Base-by-base conservation (phyloP, 805 yeast genomes). In the Teunomyces lycoperdinae region DNA sequence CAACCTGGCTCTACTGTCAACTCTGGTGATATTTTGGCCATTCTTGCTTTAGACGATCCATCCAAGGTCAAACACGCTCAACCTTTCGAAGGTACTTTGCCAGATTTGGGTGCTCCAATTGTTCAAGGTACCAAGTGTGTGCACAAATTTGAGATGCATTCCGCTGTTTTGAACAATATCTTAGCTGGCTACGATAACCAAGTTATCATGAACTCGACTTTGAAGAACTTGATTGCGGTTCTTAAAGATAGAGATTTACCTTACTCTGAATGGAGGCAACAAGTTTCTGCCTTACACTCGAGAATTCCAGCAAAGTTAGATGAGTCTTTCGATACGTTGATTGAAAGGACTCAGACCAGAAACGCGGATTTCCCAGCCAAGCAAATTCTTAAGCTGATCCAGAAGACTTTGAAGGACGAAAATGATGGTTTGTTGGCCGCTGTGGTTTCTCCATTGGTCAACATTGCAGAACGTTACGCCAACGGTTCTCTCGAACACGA, bases 1-100 rank as follows among this genome's bases (percentile, higher is more conserved):
- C 99, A 94, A 74, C 98, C 99, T 8, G 99, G 99, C 45, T 86
- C 98, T n/a, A 89, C 96, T 26, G 86, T 94, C 50, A 81, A 82
- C 58, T 97, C 97, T 43, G 99, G 99, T 73, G 99, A 94, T 63
- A 92, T 95, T 51, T 80, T 94, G 64, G 99, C 97, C 20, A 92
- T 94, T 51, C 77, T 94, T 57, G 85, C 97, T 13, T 76, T 94
- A 48, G 99, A 95, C 63, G 99, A 94, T 66, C 98, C 98, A 50
- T 84, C 96, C 4, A 90, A 89, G 73, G 99, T 94, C 45, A 92
- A 92, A 68, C 99, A 91, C 61, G 99, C 99, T 39, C 73, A 85
- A 64, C 96, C 97, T 45, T 94, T 81, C 60, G 96, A 90, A 67
- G 97, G 97, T 44, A 89, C 95, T 62, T 74, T 95, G 56, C 97